Percentiles rank a stretch among this genome's conserved stretches.
These are phyloP conservation scores for Trichoderma brevicompactum DNA, from an alignment of 2,329 filamentous ascomycete genomes.

Conservation along the genomic window DNA sequence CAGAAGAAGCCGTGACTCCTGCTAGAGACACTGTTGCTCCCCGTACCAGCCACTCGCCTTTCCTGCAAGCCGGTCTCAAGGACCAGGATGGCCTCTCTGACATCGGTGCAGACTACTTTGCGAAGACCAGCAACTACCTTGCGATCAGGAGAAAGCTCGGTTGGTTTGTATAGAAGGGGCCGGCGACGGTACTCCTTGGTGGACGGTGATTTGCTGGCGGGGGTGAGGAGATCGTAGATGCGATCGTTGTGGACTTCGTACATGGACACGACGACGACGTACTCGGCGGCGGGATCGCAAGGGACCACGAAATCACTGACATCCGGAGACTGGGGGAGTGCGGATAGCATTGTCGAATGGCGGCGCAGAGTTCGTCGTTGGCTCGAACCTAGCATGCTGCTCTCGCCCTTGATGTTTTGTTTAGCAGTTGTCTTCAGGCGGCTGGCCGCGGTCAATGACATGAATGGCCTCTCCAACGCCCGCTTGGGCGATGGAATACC, in stretches of 20 bases:
- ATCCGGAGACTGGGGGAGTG: conserved; percentile 73
- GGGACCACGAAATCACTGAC: conserved; percentile 71
- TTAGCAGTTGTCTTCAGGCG: conserved; percentile 55
- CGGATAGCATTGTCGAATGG: conserved; percentile 52
- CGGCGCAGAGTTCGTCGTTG: conserved; percentile 68
- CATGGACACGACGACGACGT: conserved; percentile 91
- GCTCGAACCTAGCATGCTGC: conserved; percentile 53
- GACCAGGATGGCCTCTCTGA: conserved; percentile 85
- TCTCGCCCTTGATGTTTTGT: conserved; percentile 53
- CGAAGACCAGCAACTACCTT: conserved; percentile 92
- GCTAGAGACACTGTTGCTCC: conserved; percentile 89
- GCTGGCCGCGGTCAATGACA: conserved; percentile 53
- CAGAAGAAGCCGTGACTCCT: conserved; percentile 96
- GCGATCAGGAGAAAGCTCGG: conserved; percentile 83
- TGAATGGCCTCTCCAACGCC: conserved; percentile 39
- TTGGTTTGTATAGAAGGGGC: conserved; percentile 87
- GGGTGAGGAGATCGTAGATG: conserved; percentile 88
- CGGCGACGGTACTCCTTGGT: conserved; percentile 76
- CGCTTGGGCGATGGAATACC: conserved; percentile 42
- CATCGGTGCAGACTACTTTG: conserved; percentile 82
- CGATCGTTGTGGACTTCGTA: conserved; percentile 99
- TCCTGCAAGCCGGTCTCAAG: conserved; percentile 89
- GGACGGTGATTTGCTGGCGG: conserved; percentile 59
- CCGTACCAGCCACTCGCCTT: conserved; percentile 84
- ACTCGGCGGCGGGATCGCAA: conserved; percentile 67